These are phyloP conservation scores for Cyamopsis tetragonoloba DNA, from an alignment of 306 rosid genomes.

Conservation along the genomic window DNA sequence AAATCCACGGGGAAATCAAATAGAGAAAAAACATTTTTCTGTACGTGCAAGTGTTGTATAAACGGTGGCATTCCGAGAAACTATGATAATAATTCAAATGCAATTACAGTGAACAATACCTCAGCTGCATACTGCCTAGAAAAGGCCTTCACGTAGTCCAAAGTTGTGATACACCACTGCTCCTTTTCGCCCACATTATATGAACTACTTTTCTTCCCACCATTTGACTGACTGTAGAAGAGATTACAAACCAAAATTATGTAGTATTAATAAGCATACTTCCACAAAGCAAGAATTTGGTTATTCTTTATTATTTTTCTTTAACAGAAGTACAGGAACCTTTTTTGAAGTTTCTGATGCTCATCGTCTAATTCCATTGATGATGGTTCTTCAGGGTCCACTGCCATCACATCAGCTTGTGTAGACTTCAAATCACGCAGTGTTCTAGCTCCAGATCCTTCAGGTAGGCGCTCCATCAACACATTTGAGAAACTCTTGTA, in stretches of 20 bases:
- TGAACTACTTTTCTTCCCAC: conserved; percentile 42
- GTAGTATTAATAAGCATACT: not conserved
- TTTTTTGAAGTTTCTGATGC: conserved; percentile 55
- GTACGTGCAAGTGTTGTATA: not conserved
- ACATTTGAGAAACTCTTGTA: conserved; percentile 70
- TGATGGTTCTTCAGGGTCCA: conserved; percentile 74
- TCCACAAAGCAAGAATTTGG: not conserved
- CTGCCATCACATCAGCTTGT: conserved; percentile 56
- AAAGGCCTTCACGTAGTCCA: conserved; percentile 93
- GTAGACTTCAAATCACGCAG: conserved; percentile 59
- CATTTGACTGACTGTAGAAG: conserved; percentile 69
- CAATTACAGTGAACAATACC: conserved; percentile 45
- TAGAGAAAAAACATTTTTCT: not conserved
- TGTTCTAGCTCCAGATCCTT: conserved; percentile 53
- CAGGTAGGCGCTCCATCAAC: conserved; percentile 80
- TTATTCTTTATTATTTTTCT: not conserved
- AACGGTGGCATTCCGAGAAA: not conserved
- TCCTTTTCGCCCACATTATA: conserved; percentile 86
- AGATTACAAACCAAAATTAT: not conserved
- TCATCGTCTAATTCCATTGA: conserved; percentile 83
- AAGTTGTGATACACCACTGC: conserved; percentile 94
- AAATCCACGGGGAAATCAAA: not conserved
- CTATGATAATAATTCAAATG: not conserved
- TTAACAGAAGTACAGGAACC: conserved; percentile 39
- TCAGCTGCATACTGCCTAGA: conserved; percentile 96